Evolutionary conservation across 495 filamentous ascomycete genomes (phyloP).

Genomic region (Penicillium turbatum): DNA sequence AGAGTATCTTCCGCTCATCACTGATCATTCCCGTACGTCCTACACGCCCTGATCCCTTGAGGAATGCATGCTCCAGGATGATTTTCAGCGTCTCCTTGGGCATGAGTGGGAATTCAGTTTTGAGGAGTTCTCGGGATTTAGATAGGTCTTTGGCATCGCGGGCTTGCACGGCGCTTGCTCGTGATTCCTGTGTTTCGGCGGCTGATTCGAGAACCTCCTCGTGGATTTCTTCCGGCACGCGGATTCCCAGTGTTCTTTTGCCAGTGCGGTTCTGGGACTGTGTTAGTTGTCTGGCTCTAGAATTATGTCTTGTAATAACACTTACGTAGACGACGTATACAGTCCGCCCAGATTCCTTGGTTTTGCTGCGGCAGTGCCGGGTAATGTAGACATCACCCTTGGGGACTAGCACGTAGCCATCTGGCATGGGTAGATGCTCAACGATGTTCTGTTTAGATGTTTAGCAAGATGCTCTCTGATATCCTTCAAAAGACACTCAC

Average conservation of each 20-base stretch:
- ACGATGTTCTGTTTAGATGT: conserved; percentile 29
- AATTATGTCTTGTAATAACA: neutral
- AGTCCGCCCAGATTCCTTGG: conserved; percentile 34
- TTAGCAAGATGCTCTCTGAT: neutral
- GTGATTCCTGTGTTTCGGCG: conserved; percentile 33
- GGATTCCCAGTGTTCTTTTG: conserved; percentile 39
- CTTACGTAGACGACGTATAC: conserved; percentile 46
- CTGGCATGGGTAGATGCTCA: conserved; percentile 18
- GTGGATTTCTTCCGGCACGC: conserved; percentile 42
- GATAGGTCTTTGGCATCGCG: conserved; percentile 34
- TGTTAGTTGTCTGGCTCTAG: neutral
- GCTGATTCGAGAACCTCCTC: conserved; percentile 27
- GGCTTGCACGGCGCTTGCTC: conserved; percentile 35
- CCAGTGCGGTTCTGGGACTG: conserved; percentile 27
- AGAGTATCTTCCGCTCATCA: conserved; percentile 34
- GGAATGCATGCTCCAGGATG: conserved; percentile 43
- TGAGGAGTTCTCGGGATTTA: conserved; percentile 33
- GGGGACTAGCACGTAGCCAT: conserved; percentile 47
- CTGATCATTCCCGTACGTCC: conserved; percentile 35
- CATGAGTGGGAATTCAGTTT: conserved; percentile 40
- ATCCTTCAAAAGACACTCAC: neutral
- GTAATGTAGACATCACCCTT: conserved; percentile 51
- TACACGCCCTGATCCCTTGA: conserved; percentile 48
- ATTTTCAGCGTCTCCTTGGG: conserved; percentile 33
- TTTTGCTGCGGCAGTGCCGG: conserved; percentile 43